Evolutionary conservation across 495 filamentous ascomycete genomes (phyloP), one percentile per base, ranked within the genome.

Genomic region (Aspergillus cavernicola): DNA sequence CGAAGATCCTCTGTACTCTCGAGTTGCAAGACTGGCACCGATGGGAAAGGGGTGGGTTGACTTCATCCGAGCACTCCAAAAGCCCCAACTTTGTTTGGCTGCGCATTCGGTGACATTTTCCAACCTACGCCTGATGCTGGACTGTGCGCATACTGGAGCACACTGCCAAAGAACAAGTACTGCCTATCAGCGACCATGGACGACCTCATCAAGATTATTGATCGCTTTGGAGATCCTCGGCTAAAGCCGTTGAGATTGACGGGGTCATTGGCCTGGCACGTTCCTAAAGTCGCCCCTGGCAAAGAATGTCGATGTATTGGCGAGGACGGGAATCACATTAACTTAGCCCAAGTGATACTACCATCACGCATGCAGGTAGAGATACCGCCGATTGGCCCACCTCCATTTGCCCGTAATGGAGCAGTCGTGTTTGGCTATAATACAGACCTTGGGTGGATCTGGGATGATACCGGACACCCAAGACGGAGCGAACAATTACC

Each of bases 51-150:
- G 32, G 4, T 35, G 32, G 32, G 32, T 35, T 35, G 32, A 35
- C 32, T 35, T 35, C n/a, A 35, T 13, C 32, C 4, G 32, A 35
- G 32, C 4, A 4, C 26, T 35, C 12, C 12, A n/a, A n/a, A 10
- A 19, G 67, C 66, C 4, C 32, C 65, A 9, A 63, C 63, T 2
- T 42, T 72, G 15, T 64, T 72, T 36, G 66, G 66, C 3, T 29
- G 29, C 1, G 59, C 59, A 9, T 72, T 70, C 52, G 69, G 69
- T 10, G 63, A 67, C 2, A 29, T 70, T n/a, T 52, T 67, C 35
- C 48, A 46, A 35, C 62, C n/a, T n/a, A n/a, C 55, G 23, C 6
- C 16, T 23, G 42, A 18, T 0, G 28, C 29, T 15, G 24, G 10
- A n/a, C n/a, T 4, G 2, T 28, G 41, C n/a, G 10, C 41, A 5